A percentile compares a stretch with the other conserved stretches of the same genome.
phyloP scores from a whole-genome alignment of 2,329 filamentous ascomycete species.

The Didymosphaeria variabile region DNA sequence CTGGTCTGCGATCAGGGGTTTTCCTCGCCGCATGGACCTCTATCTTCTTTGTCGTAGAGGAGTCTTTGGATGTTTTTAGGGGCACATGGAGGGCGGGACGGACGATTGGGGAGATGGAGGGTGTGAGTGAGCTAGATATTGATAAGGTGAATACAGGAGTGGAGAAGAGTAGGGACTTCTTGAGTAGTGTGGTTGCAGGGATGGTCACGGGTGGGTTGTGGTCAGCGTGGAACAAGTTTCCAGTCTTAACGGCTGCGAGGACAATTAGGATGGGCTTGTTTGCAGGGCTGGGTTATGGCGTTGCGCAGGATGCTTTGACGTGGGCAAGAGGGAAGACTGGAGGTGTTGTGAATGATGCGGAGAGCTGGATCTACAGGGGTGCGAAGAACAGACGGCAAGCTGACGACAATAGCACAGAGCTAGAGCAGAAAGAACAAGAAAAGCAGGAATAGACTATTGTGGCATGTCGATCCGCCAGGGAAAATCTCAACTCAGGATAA shows the following conservation, averaged over 20 bases:
- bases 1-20: slow-evolving; percentile 78
- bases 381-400: slow-evolving; percentile 46
- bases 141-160: slow-evolving; percentile 36
- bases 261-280: slow-evolving; percentile 83
- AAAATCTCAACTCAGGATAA: slow-evolving; percentile 6
- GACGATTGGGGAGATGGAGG: slow-evolving; percentile 47
- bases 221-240: slow-evolving; percentile 84
- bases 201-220: slow-evolving; percentile 86
- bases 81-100: slow-evolving; percentile 56
- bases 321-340: slow-evolving; percentile 71
- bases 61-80: slow-evolving; percentile 78
- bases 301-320: slow-evolving; percentile 79
- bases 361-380: slow-evolving; percentile 55
- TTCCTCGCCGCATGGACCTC: slow-evolving; percentile 77
- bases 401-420: slow-evolving; percentile 38
- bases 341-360: slow-evolving; percentile 58
- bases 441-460: neutral
- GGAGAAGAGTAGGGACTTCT: slow-evolving; percentile 67
- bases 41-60: slow-evolving; percentile 82
- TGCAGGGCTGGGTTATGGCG: slow-evolving; percentile 81
- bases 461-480: neutral
- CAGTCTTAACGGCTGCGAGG: slow-evolving; percentile 66
- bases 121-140: slow-evolving; percentile 46
- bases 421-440: slow-evolving; percentile 22
- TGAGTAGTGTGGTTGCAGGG: slow-evolving; percentile 83